Base-by-base conservation (phyloP, 257 asterid species). In the Verbascum thapsus region DNA sequence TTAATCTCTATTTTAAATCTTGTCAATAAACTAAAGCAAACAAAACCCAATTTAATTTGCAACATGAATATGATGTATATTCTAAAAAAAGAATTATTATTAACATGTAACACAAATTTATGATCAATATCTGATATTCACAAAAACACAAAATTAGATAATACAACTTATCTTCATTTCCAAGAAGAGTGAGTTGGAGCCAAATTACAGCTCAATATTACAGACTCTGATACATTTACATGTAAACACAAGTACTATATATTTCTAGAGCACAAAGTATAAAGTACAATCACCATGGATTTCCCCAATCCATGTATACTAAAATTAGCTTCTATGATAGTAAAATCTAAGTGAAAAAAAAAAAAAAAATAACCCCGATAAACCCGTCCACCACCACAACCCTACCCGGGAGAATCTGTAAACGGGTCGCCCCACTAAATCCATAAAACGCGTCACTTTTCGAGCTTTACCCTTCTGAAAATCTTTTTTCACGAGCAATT, bases 261-360 rank as follows among this genome's bases (percentile, higher is more conserved):
- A 72, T 65, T 41, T 62, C 53, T 58, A 41, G 22, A 10, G 12
- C 47, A 49, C 42, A 49, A 35, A 57, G 35, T 57, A 63, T 53
- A 53, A 61, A 44, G 55, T 77, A 79, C 81, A 73, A 26, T 26
- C 66, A 67, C 52, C 83, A 72, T 72, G 79, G 81, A 73, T 68
- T 62, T 13, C 73, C 78, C 68, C 55, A 66, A 64, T 73, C 78
- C 88, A 73, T 53, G 72, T 64, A n/a, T n/a, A 35, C 74, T 63
- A 53, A 26, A 79, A 76, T 75, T 77, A 74, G 81, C 57, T 55
- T 58, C 57, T 41, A 10, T 63, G 49, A 41, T 39, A 48, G 43
- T 18, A 63, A 45, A 13, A 23, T 66, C 53, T 58, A 53, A 40
- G 30, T 1, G 65, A 19, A 45, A 50, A 16, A 22, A 50, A 34